phyloP scores from a whole-genome alignment of 169 alveolate species.

The Cryptosporidium meleagridis region DNA sequence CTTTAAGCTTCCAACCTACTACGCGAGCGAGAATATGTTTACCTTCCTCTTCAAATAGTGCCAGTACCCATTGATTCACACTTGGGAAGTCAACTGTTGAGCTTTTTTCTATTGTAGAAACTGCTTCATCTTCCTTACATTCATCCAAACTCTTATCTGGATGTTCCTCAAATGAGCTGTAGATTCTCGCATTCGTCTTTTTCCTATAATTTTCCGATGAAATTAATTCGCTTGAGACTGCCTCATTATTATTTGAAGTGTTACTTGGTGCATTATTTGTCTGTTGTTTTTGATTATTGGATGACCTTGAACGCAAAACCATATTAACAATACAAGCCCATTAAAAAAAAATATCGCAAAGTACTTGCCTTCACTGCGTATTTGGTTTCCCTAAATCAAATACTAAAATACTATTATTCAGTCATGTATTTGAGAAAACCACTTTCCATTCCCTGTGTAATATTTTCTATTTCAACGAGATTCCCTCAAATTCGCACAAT shows the following conservation, averaged over 20 bases:
- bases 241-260: background rate
- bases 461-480: background rate
- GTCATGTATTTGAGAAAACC: background rate
- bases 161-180: background rate
- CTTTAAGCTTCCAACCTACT: slow-evolving; percentile 61
- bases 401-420: background rate
- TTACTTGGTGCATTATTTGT: background rate
- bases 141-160: background rate
- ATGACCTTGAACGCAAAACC: background rate
- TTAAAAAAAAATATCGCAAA: background rate
- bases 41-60: slow-evolving; percentile 39
- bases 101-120: background rate
- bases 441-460: background rate
- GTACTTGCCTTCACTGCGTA: background rate
- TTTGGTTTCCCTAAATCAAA: background rate
- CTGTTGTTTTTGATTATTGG: background rate
- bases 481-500: background rate
- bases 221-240: background rate
- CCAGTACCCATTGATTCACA: slow-evolving; percentile 71
- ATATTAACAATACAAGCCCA: background rate
- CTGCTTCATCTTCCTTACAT: background rate
- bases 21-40: slow-evolving; percentile 53
- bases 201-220: background rate
- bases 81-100: slow-evolving; percentile 1
- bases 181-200: background rate